Percentiles rank a stretch among this genome's conserved stretches.
Conservation (phyloP, 768 basidiomycete genomes). For the Epithele typhae region DNA sequence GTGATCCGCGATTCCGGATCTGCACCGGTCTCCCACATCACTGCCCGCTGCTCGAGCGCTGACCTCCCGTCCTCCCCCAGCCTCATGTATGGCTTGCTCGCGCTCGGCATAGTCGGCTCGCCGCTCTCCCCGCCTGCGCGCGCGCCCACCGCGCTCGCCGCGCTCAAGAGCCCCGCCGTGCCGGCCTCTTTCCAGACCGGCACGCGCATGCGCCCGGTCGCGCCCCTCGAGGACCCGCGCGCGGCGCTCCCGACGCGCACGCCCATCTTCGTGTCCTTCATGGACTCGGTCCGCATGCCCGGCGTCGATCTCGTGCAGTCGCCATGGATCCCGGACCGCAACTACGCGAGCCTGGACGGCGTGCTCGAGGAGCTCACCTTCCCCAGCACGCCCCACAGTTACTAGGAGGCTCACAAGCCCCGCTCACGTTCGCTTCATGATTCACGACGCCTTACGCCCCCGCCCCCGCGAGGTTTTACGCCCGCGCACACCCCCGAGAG, state of each 20-base stretch:
- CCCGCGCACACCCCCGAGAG: no score
- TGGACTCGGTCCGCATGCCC: constrained; percentile 17
- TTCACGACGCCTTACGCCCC: no score
- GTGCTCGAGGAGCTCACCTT: constrained; percentile 15
- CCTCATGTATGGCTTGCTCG: constrained; percentile 17
- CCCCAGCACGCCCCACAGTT: constrained; percentile 15
- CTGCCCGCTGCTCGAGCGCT: neutral
- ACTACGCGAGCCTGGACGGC: constrained; percentile 14
- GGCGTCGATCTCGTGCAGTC: constrained; percentile 19
- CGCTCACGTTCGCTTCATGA: no score
- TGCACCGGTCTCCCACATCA: neutral
- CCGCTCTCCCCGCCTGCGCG: constrained; percentile 13
- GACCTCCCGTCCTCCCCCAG: constrained; percentile 3
- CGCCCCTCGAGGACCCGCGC: constrained; percentile 15
- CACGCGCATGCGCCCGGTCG: constrained; percentile 9
- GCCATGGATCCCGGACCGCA: constrained; percentile 18
- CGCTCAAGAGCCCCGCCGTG: constrained; percentile 7
- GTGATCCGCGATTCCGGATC: neutral
- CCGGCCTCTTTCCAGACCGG: constrained; percentile 1
- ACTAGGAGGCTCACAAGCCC: constrained; percentile 3
- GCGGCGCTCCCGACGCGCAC: constrained; percentile 16
- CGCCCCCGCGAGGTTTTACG: no score
- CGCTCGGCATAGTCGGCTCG: constrained; percentile 17
- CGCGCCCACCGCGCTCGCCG: no score
- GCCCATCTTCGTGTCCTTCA: constrained; percentile 20